Base-by-base conservation (phyloP, 129 eudicot species). In the Dittrichia graveolens region DNA sequence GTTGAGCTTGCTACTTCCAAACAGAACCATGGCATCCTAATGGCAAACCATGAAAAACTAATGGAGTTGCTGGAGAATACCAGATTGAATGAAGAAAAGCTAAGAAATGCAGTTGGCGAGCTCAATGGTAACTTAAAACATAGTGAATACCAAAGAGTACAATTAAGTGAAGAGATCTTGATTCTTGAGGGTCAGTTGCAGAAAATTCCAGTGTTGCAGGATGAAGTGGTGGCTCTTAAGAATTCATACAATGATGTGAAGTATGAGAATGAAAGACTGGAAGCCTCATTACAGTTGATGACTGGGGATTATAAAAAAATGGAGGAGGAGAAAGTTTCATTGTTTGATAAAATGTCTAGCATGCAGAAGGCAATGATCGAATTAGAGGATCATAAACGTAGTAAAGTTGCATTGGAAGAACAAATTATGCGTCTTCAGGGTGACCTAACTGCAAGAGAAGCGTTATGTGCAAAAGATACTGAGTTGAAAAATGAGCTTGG, bases 371-470 rank as follows among this genome's bases (percentile, higher is more conserved):
- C 79, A 24, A 42, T 74, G 37, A 52, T 49, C 8, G 87, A 89
- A 78, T 69, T 73, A 37, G 90, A 89, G 76, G 82, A 86, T 18
- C 76, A 72, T 76, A 71, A 72, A 54, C 86, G 77, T 42, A 69
- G 60, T 61, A 84, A 71, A 65, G 69, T 72, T 77, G 85, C 89
- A 39, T 75, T 89, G 59, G 87, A 89, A 73, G 96, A 89, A 81
- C 84, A 89, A 61, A n/a, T 89, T 65, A 57, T 89, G 74, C 82
- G 92, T 73, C 80, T 89, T 72, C 86, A 82, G 61, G 96, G 92
- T 52, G 96, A 89, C 66, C 61, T 89, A 49, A 85, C 82, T 39
- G 96, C 96, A 43, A 84, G 86, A 78, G 92, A 86, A 77, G 96
- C 88, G 42, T 70, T 84, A 49, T 82, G 86, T 54, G 86, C 86